Conservation (phyloP, 2,329 filamentous ascomycete species). For the Aureobasidium sp. region DNA sequence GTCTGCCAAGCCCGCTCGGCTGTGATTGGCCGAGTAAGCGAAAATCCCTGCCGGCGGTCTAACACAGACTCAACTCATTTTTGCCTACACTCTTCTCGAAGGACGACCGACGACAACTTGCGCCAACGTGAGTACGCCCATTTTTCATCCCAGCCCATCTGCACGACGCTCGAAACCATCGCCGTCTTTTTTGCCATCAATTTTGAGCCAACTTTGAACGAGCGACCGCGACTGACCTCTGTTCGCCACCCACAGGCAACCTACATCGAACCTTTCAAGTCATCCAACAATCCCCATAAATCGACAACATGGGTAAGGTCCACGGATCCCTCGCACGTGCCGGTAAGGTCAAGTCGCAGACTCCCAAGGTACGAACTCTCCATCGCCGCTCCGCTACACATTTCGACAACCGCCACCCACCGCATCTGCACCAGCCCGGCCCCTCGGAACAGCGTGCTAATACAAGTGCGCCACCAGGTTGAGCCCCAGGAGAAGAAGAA, state of each 20-base stretch:
- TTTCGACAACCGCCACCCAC: conserved; percentile 21
- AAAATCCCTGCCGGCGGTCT: not conserved
- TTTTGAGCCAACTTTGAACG: not conserved
- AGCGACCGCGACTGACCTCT: conserved; percentile 12
- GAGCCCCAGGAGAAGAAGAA: conserved; percentile 93
- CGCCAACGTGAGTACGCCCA: conserved; percentile 10
- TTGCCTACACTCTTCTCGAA: conserved; percentile 2
- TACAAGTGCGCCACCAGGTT: conserved; percentile 46
- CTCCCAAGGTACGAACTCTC: conserved; percentile 63
- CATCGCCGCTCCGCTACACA: conserved; percentile 15
- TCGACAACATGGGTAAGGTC: conserved; percentile 78
- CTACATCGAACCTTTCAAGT: conserved; percentile 1
- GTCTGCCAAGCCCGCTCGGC: too few relatives aligned
- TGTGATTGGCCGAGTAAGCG: not conserved
- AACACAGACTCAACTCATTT: conserved; percentile 1
- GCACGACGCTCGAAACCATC: not conserved
- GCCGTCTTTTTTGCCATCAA: not conserved
- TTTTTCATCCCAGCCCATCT: not conserved
- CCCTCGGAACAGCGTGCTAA: conserved; percentile 19
- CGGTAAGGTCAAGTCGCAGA: conserved; percentile 97
- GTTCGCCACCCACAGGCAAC: conserved; percentile 12
- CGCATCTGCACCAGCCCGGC: conserved; percentile 11
- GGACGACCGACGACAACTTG: conserved; percentile 12
- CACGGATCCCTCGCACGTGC: conserved; percentile 91
- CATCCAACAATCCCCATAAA: conserved; percentile 18